Evolutionary conservation across 345 rosid species (phyloP).

Genomic region (Citrus inodora): DNA sequence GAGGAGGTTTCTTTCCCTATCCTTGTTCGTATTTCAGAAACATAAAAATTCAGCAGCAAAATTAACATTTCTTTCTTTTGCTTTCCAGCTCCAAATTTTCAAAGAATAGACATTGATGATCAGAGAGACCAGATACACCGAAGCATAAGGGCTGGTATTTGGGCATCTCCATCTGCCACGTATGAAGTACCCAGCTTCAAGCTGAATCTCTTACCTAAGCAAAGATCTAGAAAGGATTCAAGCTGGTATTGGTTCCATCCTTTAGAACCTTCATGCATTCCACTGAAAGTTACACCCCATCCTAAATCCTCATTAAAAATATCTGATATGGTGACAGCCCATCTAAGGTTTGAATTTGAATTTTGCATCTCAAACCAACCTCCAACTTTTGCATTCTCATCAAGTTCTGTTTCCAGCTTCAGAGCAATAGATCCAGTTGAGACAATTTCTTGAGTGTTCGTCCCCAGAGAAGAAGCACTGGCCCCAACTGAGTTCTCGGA

Average conservation of each 20-base stretch:
- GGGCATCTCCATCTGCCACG: slow-evolving; percentile 44
- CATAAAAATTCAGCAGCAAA: neutral
- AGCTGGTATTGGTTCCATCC: slow-evolving; percentile 48
- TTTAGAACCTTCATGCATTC: slow-evolving; percentile 38
- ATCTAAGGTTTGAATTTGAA: slow-evolving; percentile 38
- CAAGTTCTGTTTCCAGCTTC: slow-evolving; percentile 62
- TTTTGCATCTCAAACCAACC: slow-evolving; percentile 80
- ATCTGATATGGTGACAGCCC: slow-evolving; percentile 61
- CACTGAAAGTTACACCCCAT: slow-evolving; percentile 75
- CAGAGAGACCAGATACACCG: slow-evolving; percentile 78
- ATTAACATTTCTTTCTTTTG: neutral
- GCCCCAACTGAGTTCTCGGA: slow-evolving; percentile 21
- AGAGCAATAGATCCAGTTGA: slow-evolving; percentile 47
- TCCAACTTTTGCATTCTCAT: slow-evolving; percentile 51
- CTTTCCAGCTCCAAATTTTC: neutral
- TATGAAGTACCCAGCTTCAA: slow-evolving; percentile 70
- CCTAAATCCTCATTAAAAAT: slow-evolving; percentile 60
- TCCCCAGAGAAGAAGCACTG: slow-evolving; percentile 20
- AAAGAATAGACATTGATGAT: neutral
- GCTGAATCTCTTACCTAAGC: slow-evolving; percentile 43
- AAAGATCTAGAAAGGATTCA: slow-evolving; percentile 61
- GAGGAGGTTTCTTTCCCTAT: neutral
- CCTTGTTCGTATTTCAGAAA: neutral
- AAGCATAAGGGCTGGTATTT: slow-evolving; percentile 54
- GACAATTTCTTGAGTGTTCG: slow-evolving; percentile 14